Evolutionary conservation across 805 yeast genomes (phyloP).

Genomic region (Soucietia sequanensis): DNA sequence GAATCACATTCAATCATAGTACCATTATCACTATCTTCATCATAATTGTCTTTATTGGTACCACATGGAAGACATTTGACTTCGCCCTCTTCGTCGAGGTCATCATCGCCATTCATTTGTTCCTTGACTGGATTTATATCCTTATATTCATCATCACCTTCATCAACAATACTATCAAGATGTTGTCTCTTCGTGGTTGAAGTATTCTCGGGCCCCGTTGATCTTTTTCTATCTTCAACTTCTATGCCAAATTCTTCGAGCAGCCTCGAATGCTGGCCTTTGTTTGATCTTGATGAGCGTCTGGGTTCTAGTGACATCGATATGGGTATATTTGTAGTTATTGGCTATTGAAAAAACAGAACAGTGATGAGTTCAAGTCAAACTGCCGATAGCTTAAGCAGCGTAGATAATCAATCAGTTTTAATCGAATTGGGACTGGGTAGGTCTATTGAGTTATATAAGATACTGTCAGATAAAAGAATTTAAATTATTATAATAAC

Average conservation of each 20-base stretch:
- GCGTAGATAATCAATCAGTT: too few species aligned
- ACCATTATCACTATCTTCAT: conserved; percentile 56
- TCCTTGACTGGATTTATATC: not conserved
- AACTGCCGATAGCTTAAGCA: too few species aligned
- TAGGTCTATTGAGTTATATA: too few species aligned
- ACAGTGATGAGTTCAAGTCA: too few species aligned
- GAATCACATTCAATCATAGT: conserved; percentile 65
- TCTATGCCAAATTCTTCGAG: conserved; percentile 17
- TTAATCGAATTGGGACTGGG: too few species aligned
- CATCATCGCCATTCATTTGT: conserved; percentile 6
- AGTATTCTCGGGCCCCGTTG: conserved; percentile 5
- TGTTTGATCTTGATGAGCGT: conserved; percentile 37
- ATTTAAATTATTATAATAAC: too few species aligned
- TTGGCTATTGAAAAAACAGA: too few species aligned
- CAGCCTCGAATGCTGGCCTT: conserved; percentile 37
- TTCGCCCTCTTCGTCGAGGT: conserved; percentile 37
- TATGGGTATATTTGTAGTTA: too few species aligned
- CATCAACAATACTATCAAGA: conserved; percentile 2
- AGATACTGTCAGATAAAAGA: too few species aligned
- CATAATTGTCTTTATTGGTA: conserved; percentile 53
- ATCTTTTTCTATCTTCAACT: conserved; percentile 10
- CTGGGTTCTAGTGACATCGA: conserved; percentile 18
- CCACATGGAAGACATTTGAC: conserved; percentile 66
- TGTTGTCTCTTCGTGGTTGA: conserved; percentile 2
- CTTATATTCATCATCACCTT: conserved; percentile 12